Evolutionary conservation across 2,329 filamentous ascomycete species (phyloP), one percentile per base, ranked within the genome.

Genomic region (Botryotinia calthae): DNA sequence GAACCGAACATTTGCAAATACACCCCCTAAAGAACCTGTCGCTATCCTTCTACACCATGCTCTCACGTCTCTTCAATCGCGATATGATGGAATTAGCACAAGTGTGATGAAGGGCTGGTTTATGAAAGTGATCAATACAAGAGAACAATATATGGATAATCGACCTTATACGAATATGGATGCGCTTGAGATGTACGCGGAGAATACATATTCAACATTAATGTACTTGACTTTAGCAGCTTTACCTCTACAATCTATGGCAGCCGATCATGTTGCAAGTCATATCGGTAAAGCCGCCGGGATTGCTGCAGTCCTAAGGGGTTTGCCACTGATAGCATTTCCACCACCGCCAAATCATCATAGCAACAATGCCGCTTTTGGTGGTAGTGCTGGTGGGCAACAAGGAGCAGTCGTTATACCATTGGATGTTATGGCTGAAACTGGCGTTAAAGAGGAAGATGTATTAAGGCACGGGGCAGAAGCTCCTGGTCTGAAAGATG

Each of bases 281-380:
- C 96, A 99, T 81, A 93, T 98, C 73, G 96, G 96, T 70, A 99
- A 99, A 80, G 95, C 96, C 0, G 92, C 90, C 66, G 96, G 96
- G 14, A 98, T 99, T 71, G 87, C 90, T 3, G 92, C 95, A 1
- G 88, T 97, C 0, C 84, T 99, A n/a, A 88, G 95, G 58, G 95
- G 96, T 0, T 86, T 98, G 18, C 95, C 96, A 0, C 82, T 98
- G 4, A 86, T 98, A n/a, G 95, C 95, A 0, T 93, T 95, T 62
- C 91, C 93, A 0, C 86, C 89, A 0, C 86, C 89, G 4, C 84
- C 88, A 31, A 86, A 87, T 46, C 84, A 87, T 56, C 86, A 89
- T 75, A 85, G 84, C 56, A 86, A 86, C 74, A 85, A 85, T 73
- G 79, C 82, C 48, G 81, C 79, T 22, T 79, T 82, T 75, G 80